These are phyloP conservation scores for Ottelia alismoides DNA, from an alignment of 106 monocot genomes.

Conservation along the genomic window DNA sequence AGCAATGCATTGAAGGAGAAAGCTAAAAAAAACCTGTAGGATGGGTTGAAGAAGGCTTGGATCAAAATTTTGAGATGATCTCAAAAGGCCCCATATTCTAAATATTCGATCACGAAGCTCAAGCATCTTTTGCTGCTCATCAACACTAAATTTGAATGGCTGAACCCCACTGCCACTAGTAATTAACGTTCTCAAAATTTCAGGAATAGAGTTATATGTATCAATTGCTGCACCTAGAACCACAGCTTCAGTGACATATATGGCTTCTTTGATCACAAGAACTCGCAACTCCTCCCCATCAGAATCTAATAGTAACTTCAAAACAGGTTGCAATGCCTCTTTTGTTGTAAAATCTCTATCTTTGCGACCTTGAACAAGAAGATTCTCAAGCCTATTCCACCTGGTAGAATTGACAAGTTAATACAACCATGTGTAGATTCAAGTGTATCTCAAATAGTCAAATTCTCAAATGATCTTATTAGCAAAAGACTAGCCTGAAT, in stretches of 20 bases:
- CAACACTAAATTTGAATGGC: conserved; percentile 49
- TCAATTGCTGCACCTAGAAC: conserved; percentile 58
- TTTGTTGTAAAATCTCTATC: conserved; percentile 90
- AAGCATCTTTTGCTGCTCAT: conserved; percentile 62
- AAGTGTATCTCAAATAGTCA: neutral
- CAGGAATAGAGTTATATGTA: conserved; percentile 71
- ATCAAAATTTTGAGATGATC: conserved; percentile 85
- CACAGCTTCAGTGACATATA: conserved; percentile 84
- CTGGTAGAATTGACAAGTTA: conserved; percentile 16
- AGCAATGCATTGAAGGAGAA: too few species aligned
- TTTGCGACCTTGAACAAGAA: conserved; percentile 83
- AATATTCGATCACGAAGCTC: conserved; percentile 69
- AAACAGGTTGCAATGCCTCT: conserved; percentile 93
- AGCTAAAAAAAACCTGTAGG: conserved; percentile 53
- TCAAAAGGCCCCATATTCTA: conserved; percentile 84
- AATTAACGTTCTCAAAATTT: conserved; percentile 43
- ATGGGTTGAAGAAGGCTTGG: conserved; percentile 79
- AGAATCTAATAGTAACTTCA: conserved; percentile 72
- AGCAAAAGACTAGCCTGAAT: conserved; percentile 57
- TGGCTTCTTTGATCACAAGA: conserved; percentile 85
- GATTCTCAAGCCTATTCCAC: conserved; percentile 99
- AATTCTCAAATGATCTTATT: neutral
- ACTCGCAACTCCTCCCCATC: conserved; percentile 76
- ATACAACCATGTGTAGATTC: neutral
- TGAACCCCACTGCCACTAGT: conserved; percentile 32